Evolutionary conservation across 805 yeast genomes (phyloP).

Genomic region (Lipomyces starkeyi): DNA sequence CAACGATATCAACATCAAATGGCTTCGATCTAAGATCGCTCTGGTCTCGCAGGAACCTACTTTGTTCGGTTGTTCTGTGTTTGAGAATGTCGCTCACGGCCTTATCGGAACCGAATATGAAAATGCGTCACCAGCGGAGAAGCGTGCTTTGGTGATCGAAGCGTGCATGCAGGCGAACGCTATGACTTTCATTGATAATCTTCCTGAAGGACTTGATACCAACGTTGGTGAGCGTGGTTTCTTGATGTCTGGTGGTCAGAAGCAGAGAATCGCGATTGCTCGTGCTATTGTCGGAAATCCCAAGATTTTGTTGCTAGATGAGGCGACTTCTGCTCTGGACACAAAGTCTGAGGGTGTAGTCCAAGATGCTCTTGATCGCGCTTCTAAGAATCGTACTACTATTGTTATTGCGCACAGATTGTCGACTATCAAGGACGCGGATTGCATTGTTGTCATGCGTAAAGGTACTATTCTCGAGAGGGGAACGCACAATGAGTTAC

Average conservation of each 20-base stretch:
- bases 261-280: conserved; percentile 66
- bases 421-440: conserved; percentile 57
- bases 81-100: conserved; percentile 82
- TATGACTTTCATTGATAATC: conserved; percentile 54
- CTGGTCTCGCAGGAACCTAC: conserved; percentile 63
- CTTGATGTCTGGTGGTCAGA: conserved; percentile 70
- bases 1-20: conserved; percentile 55
- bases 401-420: conserved; percentile 59
- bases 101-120: conserved; percentile 47
- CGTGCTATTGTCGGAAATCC: conserved; percentile 63
- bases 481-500: conserved; percentile 46
- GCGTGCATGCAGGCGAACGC: conserved; percentile 62
- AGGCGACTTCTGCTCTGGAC: conserved; percentile 71
- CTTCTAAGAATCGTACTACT: conserved; percentile 49
- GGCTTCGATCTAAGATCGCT: conserved; percentile 60
- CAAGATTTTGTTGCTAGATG: conserved; percentile 62
- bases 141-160: conserved; percentile 47
- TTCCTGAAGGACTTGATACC: conserved; percentile 59
- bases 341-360: conserved; percentile 66
- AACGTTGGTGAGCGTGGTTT: conserved; percentile 58
- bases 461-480: conserved; percentile 54
- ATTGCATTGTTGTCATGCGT: conserved; percentile 53
- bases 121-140: conserved; percentile 47
- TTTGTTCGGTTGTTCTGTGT: conserved; percentile 76
- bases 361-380: conserved; percentile 54